Evolutionary conservation across 1,284 basidiomycete genomes (phyloP).

Genomic region (Melanopsichium pennsylvanicum): DNA sequence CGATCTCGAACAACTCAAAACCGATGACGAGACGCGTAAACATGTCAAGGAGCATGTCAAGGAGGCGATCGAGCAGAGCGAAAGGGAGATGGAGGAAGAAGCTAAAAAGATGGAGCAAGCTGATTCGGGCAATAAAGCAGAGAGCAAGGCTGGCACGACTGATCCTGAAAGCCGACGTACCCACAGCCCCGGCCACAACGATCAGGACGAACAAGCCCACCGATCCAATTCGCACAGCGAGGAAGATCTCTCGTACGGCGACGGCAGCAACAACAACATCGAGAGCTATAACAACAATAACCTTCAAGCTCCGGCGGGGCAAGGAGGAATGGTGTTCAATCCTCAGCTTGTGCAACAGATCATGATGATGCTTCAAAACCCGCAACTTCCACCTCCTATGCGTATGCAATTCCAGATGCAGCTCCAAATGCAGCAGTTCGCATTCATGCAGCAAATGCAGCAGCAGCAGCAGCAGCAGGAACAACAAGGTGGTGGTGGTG

Average conservation of each 20-base stretch:
- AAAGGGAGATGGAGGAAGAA: constrained; percentile 53
- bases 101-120: constrained; percentile 19
- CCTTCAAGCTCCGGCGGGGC: constrained; percentile 2
- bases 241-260: constrained; percentile 21
- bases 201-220: constrained; percentile 45
- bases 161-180: constrained; percentile 8
- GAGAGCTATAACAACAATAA: constrained; percentile 1
- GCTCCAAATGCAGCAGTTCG: constrained; percentile 60
- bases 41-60: constrained; percentile 60
- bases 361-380: constrained; percentile 63
- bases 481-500: constrained; percentile 7
- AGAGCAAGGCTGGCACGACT: constrained; percentile 16
- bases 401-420: constrained; percentile 65
- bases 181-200: constrained; percentile 21
- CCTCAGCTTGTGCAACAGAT: constrained; percentile 60
- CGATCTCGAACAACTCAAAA: constrained; percentile 56
- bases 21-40: constrained; percentile 58
- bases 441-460: constrained; percentile 57
- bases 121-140: constrained; percentile 11
- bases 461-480: constrained; percentile 27
- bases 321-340: constrained; percentile 47
- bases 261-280: constrained; percentile 8
- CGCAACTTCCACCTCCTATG: constrained; percentile 60
- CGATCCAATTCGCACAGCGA: constrained; percentile 15
- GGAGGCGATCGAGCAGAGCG: constrained; percentile 59